Conservation (phyloP, 179 eudicot genomes). For the Spinacia oleracea region DNA sequence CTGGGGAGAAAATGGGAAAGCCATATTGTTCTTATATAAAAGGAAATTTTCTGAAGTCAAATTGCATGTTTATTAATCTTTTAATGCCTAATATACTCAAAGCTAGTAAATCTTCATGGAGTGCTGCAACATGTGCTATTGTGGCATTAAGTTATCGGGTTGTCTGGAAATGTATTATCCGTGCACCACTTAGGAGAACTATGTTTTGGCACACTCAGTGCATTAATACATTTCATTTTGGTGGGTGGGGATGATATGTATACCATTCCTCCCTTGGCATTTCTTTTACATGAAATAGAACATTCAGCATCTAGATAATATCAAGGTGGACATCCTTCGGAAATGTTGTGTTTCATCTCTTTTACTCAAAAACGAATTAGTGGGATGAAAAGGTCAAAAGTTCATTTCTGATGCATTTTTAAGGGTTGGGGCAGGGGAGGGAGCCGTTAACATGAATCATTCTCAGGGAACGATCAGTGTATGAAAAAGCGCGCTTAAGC, state of each 20-base stretch:
- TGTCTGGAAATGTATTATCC: not conserved
- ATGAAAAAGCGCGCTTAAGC: no score
- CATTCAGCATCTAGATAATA: no score
- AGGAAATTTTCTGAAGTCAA: not conserved
- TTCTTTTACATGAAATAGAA: not conserved
- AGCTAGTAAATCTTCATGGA: not conserved
- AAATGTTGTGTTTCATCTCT: not conserved
- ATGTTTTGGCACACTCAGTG: not conserved
- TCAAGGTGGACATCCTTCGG: not conserved
- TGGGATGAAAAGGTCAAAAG: no score
- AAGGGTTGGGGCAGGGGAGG: no score
- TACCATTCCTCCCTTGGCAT: not conserved
- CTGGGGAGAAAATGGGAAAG: not conserved
- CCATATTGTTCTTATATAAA: not conserved
- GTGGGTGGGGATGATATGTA: not conserved
- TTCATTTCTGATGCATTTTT: no score
- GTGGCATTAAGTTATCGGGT: not conserved
- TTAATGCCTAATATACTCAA: not conserved
- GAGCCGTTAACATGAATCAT: no score
- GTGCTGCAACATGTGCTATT: not conserved
- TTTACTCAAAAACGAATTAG: not conserved
- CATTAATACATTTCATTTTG: not conserved
- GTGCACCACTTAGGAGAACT: not conserved
- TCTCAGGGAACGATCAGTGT: no score
- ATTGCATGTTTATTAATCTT: not conserved